These are phyloP conservation scores for Ilyonectria robusta DNA, from an alignment of 2,329 filamentous ascomycete genomes.

Conservation along the genomic window DNA sequence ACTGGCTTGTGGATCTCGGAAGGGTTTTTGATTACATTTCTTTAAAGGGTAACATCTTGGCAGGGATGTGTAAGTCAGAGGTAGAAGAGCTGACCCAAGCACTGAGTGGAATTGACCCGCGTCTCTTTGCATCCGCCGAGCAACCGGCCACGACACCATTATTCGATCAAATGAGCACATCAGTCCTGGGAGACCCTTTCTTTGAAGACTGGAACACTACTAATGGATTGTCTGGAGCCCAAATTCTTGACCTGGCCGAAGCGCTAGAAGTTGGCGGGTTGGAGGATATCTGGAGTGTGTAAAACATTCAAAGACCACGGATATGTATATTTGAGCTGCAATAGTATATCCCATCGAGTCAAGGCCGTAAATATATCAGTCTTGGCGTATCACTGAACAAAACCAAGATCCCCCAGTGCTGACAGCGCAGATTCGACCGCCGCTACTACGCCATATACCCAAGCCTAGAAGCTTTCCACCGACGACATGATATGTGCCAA, in stretches of 20 bases:
- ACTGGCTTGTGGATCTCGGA: constrained; percentile 14
- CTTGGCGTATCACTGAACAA: constrained; percentile 49
- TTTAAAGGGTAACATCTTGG: constrained; percentile 13
- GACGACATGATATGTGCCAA: constrained; percentile 52
- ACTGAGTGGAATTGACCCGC: not conserved
- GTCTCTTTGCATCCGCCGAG: not conserved
- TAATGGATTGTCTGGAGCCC: not conserved
- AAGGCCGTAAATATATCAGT: not conserved
- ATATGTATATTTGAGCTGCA: too few relatives aligned
- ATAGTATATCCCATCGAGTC: not conserved
- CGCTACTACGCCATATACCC: constrained; percentile 51
- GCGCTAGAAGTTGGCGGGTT: not conserved
- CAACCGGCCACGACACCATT: not conserved
- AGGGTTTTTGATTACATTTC: constrained; percentile 21
- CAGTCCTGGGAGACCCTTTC: not conserved
- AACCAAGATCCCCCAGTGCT: constrained; percentile 52
- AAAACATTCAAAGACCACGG: not conserved
- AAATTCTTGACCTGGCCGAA: not conserved
- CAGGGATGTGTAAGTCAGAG: constrained; percentile 18
- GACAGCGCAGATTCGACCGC: constrained; percentile 50
- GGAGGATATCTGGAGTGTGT: not conserved
- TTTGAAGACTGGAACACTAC: constrained; percentile 4
- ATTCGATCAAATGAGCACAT: not conserved
- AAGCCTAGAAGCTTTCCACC: constrained; percentile 50
- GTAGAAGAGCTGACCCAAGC: constrained; percentile 22